A percentile compares a stretch with the other conserved stretches of the same genome.
These are phyloP conservation scores for Corniculantispora saksenae DNA, from an alignment of 2,329 filamentous ascomycete genomes.

Conservation along the genomic window DNA sequence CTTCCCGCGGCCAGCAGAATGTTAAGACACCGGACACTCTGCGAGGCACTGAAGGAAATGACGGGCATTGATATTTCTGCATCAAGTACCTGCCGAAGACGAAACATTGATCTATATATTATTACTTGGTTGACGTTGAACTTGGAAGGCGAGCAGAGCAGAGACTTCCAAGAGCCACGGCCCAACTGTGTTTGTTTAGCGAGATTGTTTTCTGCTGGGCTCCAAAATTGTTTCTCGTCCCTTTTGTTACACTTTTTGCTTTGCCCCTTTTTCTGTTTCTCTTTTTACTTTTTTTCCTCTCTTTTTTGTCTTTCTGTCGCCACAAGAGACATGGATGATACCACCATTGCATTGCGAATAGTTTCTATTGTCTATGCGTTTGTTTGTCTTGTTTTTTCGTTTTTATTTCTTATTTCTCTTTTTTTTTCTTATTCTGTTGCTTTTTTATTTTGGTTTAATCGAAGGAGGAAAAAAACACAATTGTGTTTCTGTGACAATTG, in stretches of 20 bases:
- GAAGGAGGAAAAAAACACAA: background rate
- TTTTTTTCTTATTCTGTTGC: constrained; percentile 20
- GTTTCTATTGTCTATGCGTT: constrained; percentile 33
- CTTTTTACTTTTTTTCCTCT: constrained; percentile 19
- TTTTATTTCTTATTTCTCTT: constrained; percentile 22
- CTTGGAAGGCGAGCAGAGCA: background rate
- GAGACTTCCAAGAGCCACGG: background rate
- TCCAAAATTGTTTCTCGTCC: constrained; percentile 15
- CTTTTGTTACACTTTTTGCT: constrained; percentile 22
- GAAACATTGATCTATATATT: constrained; percentile 5
- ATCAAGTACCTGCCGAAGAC: background rate
- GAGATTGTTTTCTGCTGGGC: constrained; percentile 14
- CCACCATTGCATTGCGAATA: constrained; percentile 42
- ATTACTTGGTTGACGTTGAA: background rate
- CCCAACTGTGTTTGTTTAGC: constrained; percentile 12
- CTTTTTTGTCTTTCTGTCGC: constrained; percentile 31
- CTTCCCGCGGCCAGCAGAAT: constrained; percentile 2
- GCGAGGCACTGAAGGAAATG: too few species aligned
- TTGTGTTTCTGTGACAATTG: constrained; percentile 5
- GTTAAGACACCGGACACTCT: background rate
- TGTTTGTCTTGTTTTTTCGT: constrained; percentile 22
- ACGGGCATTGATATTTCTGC: background rate
- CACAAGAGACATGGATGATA: constrained; percentile 43
- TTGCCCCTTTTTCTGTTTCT: constrained; percentile 18
- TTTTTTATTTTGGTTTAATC: constrained; percentile 25